These are phyloP conservation scores for Musa itinerans DNA, from an alignment of 176 grass and related monocot species.

Conservation along the genomic window DNA sequence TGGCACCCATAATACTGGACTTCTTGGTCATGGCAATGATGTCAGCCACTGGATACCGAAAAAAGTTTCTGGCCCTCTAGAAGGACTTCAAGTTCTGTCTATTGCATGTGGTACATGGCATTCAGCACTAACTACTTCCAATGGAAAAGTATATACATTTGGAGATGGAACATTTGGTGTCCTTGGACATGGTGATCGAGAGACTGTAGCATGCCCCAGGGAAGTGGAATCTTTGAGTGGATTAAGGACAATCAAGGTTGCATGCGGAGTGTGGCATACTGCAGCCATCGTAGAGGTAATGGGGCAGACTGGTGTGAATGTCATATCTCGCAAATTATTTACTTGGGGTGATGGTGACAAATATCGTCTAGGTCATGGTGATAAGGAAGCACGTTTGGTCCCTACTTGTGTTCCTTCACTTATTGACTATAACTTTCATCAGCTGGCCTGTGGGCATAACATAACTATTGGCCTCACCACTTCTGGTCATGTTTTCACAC, in stretches of 20 bases:
- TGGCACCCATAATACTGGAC: constrained; percentile 51
- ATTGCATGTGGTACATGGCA: constrained; percentile 90
- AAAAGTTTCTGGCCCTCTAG: constrained; percentile 58
- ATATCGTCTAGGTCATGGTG: constrained; percentile 68
- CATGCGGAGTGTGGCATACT: constrained; percentile 81
- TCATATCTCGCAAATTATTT: constrained; percentile 60
- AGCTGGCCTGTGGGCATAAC: constrained; percentile 73
- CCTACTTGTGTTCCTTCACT: constrained; percentile 68
- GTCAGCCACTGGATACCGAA: constrained; percentile 70
- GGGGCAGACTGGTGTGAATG: constrained; percentile 30
- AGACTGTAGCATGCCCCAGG: constrained; percentile 52
- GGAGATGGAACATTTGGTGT: constrained; percentile 76
- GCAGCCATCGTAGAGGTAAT: constrained; percentile 71
- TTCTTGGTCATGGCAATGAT: constrained; percentile 60
- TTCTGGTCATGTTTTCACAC: constrained; percentile 84
- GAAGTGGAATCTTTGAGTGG: constrained; percentile 63
- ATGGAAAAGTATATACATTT: constrained; percentile 73
- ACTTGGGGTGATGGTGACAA: constrained; percentile 95
- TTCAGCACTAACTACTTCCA: constrained; percentile 58
- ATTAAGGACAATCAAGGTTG: constrained; percentile 54
- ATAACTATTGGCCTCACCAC: constrained; percentile 73
- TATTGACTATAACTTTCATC: constrained; percentile 75
- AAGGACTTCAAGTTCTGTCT: constrained; percentile 63
- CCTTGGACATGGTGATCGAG: constrained; percentile 75
- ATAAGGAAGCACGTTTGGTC: constrained; percentile 58